Evolutionary conservation across 305 asterid genomes (phyloP), one percentile per base, ranked within the genome.

Genomic region (Fraxinus nigra): DNA sequence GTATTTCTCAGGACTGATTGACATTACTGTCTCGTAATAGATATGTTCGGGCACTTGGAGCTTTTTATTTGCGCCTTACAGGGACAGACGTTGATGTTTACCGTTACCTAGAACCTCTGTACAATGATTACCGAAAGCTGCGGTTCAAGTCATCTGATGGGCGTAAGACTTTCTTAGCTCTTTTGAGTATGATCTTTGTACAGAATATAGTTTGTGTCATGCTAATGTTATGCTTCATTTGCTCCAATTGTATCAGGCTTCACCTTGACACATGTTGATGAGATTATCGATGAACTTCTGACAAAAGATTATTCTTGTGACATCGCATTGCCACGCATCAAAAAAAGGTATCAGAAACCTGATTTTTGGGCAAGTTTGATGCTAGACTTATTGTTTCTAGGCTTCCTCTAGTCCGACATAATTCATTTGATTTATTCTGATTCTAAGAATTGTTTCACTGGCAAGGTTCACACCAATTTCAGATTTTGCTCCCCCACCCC

Each of bases 281-380:
- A 93, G 89, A 89, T 84, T 85, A 88, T 96, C 67, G 98, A 94
- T 65, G 97, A 96, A 81, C 95, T 96, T 79, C 78, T 93, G 83
- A 94, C 98, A 1, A 92, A 77, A 84, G 98, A 94, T 87, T 96
- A 94, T 85, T 93, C 98, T 38, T 94, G 99, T 63, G 97, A 96
- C 85, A 90, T 93, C 51, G 97, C 98, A 7, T 81, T 96, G 81
- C 98, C 99, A 1, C 90, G 98, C 77, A 90, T 96, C 20, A 96
- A 94, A 86, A 93, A 92, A 82, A 91, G 99, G 98, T 93, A 88
- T 6, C 0, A 40, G 67, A 32, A 54, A 46, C 67, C 32, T 56
- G 37, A 40, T 70, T 18, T 73, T 79, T 11, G 76, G 33, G n/a
- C 76, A 56, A 26, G 63, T 54, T 72, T 83, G 40, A 30, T 65